phyloP scores from a whole-genome alignment of 1,139 yeast species.

The Sugiyamaella grinbergsii region DNA sequence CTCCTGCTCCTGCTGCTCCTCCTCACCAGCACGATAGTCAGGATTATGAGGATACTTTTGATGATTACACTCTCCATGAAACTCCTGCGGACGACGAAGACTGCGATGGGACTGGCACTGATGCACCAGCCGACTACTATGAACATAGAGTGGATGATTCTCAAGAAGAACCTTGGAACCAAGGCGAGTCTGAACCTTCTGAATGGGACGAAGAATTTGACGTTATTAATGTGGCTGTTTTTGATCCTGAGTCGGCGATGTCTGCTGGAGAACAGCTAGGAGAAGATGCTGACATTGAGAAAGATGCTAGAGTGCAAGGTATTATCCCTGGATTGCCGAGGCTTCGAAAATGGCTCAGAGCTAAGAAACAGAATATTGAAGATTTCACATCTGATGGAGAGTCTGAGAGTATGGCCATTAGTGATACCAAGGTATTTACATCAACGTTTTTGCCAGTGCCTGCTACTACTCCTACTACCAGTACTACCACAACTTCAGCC shows the following conservation, averaged over 20 bases:
- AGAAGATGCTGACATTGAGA: neutral
- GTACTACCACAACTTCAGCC: too few species aligned
- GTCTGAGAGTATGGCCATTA: slow-evolving; percentile 3
- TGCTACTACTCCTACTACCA: neutral
- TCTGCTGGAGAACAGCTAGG: slow-evolving; percentile 1
- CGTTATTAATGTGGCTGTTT: slow-evolving; percentile 3
- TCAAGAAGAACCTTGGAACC: slow-evolving; percentile 10
- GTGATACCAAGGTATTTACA: neutral
- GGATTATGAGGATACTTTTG: neutral
- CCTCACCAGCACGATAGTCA: slow-evolving; percentile 2
- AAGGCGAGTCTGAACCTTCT: neutral
- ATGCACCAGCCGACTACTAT: slow-evolving; percentile 4
- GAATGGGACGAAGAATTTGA: slow-evolving; percentile 3
- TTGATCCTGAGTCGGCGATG: neutral
- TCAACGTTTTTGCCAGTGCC: neutral
- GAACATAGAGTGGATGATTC: neutral
- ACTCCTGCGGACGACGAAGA: slow-evolving; percentile 19
- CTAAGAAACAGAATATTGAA: slow-evolving; percentile 16
- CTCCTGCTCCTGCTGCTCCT: neutral
- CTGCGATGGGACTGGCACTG: slow-evolving; percentile 19
- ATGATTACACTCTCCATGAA: slow-evolving; percentile 12
- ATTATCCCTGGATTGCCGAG: slow-evolving; percentile 15
- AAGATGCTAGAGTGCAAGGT: slow-evolving; percentile 18
- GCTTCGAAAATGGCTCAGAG: slow-evolving; percentile 16
- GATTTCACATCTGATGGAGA: slow-evolving; percentile 19